These are phyloP conservation scores for Claviceps sp. DNA, from an alignment of 2,329 filamentous ascomycete genomes.

Conservation along the genomic window DNA sequence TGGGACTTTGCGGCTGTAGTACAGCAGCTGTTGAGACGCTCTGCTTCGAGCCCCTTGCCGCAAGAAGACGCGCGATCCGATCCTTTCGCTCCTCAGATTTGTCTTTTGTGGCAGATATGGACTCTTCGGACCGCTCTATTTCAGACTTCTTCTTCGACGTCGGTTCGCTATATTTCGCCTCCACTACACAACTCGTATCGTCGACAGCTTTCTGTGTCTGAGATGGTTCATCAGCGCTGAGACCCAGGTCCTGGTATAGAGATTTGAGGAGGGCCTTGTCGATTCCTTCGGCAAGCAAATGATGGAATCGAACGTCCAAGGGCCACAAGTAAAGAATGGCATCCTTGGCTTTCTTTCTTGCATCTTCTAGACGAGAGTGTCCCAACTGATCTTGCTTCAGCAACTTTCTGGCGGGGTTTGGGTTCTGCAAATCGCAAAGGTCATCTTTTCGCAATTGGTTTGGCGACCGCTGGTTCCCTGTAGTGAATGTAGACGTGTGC, in stretches of 20 bases:
- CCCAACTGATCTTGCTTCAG: not conserved
- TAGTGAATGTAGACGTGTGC: not conserved
- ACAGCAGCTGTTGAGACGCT: slow-evolving; percentile 9
- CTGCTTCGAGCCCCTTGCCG: slow-evolving; percentile 52
- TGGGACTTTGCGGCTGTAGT: slow-evolving; percentile 2
- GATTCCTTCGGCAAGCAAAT: slow-evolving; percentile 62
- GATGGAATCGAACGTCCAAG: slow-evolving; percentile 57
- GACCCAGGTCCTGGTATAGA: slow-evolving; percentile 56
- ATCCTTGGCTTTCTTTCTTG: slow-evolving; percentile 47
- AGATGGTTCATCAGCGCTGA: slow-evolving; percentile 27
- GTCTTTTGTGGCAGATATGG: slow-evolving; percentile 7
- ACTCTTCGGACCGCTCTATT: not conserved
- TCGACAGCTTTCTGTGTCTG: not conserved
- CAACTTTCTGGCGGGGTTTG: not conserved
- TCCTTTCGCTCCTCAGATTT: slow-evolving; percentile 55
- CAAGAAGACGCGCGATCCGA: slow-evolving; percentile 61
- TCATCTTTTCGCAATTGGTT: not conserved
- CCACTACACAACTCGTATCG: not conserved
- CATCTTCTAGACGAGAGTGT: slow-evolving; percentile 19
- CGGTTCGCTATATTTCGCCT: not conserved
- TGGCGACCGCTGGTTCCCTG: not conserved
- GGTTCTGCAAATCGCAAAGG: not conserved
- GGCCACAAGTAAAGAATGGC: slow-evolving; percentile 52
- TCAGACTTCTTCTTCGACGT: not conserved
- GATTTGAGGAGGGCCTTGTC: slow-evolving; percentile 46